A percentile compares a stretch with the other conserved stretches of the same genome.
phyloP scores from a whole-genome alignment of 2,329 filamentous ascomycete species.

The Aspergillus vadensis region DNA sequence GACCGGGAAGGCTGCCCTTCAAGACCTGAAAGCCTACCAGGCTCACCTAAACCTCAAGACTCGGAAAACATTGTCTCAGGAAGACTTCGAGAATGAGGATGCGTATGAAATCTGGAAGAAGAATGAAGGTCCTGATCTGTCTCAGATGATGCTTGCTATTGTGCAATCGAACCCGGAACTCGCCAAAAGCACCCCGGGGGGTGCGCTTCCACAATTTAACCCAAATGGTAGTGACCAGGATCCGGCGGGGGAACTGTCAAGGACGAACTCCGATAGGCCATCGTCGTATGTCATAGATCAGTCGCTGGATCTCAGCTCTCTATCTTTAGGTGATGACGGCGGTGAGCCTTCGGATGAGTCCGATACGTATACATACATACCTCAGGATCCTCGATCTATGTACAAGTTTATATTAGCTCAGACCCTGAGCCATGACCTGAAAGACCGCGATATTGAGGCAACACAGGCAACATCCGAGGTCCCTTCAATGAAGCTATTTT shows the following conservation, averaged over 20 bases:
- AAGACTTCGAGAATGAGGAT: conserved; percentile 89
- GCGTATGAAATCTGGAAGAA: conserved; percentile 90
- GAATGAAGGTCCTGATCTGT: conserved; percentile 81
- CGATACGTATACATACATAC: conserved; percentile 83
- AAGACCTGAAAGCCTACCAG: conserved; percentile 92
- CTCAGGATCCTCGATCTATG: conserved; percentile 76
- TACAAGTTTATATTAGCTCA: conserved; percentile 82
- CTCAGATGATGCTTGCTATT: conserved; percentile 90
- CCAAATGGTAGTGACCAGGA: conserved; percentile 40
- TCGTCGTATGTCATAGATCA: conserved; percentile 65
- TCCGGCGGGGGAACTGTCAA: conserved; percentile 47
- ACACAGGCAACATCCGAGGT: conserved; percentile 51
- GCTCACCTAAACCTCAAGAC: conserved; percentile 80
- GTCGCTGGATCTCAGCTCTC: conserved; percentile 59
- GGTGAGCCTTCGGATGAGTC: conserved; percentile 45
- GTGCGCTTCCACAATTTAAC: conserved; percentile 60
- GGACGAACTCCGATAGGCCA: conserved; percentile 49
- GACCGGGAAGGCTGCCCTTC: conserved; percentile 89
- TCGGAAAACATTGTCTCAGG: conserved; percentile 71
- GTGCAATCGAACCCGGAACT: conserved; percentile 83
- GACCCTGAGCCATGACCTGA: conserved; percentile 66
- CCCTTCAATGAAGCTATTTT: conserved; percentile 59
- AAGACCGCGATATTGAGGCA: conserved; percentile 55
- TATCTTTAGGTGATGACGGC: conserved; percentile 60
- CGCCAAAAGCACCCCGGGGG: conserved; percentile 70